These are phyloP conservation scores for Opeltia flavorubescens DNA, from an alignment of 495 filamentous ascomycete species.

Conservation along the genomic window DNA sequence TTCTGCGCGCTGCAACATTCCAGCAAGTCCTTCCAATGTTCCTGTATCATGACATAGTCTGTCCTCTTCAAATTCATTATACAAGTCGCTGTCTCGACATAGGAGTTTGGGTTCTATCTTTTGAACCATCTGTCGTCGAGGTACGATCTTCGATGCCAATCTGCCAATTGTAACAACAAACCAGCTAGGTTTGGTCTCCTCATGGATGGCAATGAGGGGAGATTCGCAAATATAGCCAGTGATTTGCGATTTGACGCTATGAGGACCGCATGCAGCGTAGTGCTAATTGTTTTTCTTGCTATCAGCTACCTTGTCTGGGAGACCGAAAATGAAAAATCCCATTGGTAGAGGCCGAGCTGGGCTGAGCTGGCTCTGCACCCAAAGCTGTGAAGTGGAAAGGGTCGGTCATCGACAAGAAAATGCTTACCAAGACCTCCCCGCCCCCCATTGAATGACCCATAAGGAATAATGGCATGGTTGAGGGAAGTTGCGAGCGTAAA, in stretches of 20 bases:
- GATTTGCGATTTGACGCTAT: constrained; percentile 23
- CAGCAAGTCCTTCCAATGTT: constrained; percentile 59
- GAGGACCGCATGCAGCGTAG: constrained; percentile 29
- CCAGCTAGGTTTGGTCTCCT: constrained; percentile 40
- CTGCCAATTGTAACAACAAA: constrained; percentile 45
- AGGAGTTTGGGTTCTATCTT: constrained; percentile 43
- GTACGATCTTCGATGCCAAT: constrained; percentile 49
- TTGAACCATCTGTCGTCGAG: constrained; percentile 42
- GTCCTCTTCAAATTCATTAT: constrained; percentile 42
- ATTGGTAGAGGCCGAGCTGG: no score
- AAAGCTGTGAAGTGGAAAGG: no score
- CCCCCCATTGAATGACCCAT: constrained; percentile 83
- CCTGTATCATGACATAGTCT: constrained; percentile 61
- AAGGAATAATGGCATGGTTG: constrained; percentile 56
- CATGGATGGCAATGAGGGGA: constrained; percentile 57
- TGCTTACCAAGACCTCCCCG: constrained; percentile 39
- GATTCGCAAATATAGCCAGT: constrained; percentile 55
- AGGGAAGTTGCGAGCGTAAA: constrained; percentile 30
- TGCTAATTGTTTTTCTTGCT: constrained; percentile 5
- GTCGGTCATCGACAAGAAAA: no score
- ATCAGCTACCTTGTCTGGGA: no score
- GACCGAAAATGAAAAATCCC: no score
- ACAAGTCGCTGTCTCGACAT: constrained; percentile 46
- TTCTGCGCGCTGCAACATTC: constrained; percentile 56
- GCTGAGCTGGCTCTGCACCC: no score